Percentiles rank a stretch among this genome's conserved stretches.
phyloP scores from a whole-genome alignment of 495 filamentous ascomycete species.

The Talaromyces nanjingensis region DNA sequence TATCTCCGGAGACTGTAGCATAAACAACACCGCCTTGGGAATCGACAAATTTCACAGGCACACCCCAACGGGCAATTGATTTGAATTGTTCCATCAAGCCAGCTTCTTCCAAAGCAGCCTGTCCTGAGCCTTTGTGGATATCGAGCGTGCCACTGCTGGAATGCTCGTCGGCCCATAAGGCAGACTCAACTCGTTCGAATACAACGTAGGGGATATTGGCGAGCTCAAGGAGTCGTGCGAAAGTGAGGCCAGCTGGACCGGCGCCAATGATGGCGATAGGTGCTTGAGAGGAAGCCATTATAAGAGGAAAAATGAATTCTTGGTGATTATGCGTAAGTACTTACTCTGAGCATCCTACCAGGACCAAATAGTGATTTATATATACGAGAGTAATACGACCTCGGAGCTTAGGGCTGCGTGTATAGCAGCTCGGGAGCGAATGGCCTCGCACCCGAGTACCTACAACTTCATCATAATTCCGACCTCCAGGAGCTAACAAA shows the following conservation, averaged over 20 bases:
- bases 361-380: neutral
- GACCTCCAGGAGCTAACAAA: neutral
- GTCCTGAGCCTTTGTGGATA: constrained; percentile 43
- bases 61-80: constrained; percentile 22
- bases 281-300: neutral
- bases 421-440: neutral
- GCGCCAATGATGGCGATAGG: constrained; percentile 51
- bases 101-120: constrained; percentile 42
- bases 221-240: constrained; percentile 46
- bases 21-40: neutral
- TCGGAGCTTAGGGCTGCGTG: neutral
- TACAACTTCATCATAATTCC: neutral
- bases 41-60: neutral
- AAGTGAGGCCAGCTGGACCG: constrained; percentile 47
- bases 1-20: constrained; percentile 1
- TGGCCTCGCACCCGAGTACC: neutral
- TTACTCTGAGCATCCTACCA: neutral
- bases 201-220: constrained; percentile 33
- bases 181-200: constrained; percentile 40
- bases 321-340: neutral
- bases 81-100: constrained; percentile 42
- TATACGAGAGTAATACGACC: neutral
- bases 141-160: constrained; percentile 50
- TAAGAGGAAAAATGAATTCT: neutral
- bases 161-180: neutral